Evolutionary conservation across 805 yeast genomes (phyloP), one percentile per base, ranked within the genome.

Genomic region (Sugiyamaella chiloensis): DNA sequence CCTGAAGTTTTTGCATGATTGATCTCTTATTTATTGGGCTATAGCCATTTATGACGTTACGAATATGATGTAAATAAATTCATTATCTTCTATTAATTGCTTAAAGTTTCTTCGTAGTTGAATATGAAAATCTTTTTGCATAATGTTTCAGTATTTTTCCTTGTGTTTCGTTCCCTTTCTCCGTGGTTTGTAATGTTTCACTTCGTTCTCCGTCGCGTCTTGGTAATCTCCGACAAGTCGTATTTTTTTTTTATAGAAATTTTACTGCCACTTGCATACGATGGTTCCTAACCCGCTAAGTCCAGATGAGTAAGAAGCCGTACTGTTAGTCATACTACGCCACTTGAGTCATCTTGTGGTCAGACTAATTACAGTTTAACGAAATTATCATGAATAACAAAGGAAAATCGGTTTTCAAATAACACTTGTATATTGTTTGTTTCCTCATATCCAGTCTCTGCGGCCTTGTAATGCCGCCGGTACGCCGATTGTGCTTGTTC

Each of bases 21-120:
- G n/a, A n/a, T n/a, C n/a, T n/a, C n/a, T 21, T 34, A 34, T 34
- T 34, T 34, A 34, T 34, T 34, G 14, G 37, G 21, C 37, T 12
- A n/a, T 19, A 21, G 11, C 37, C 3, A 16, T 34, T 16, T 4
- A 8, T 7, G 11, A 7, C 11, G 29, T 8, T 26, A 26, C 29
- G 29, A 26, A 8, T 8, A 26, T 11, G 29, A 26, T 26, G 29
- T 26, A 26, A 26, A 26, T 26, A 26, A 26, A 8, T 26, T 26
- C 29, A 26, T 26, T 26, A 26, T 26, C 11, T 26, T 26, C 11
- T 26, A 7, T 26, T 26, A 26, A 7, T 26, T 26, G 29, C 11
- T 7, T 11, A 26, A 8, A 26, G 7, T 26, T 26, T 26, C 11
- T 26, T 26, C 11, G 9, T 26, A 8, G 29, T 26, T 26, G 7